Percentiles rank a stretch among this genome's conserved stretches.
These are phyloP conservation scores for Lupinus albus DNA, from an alignment of 306 rosid species.

Conservation along the genomic window DNA sequence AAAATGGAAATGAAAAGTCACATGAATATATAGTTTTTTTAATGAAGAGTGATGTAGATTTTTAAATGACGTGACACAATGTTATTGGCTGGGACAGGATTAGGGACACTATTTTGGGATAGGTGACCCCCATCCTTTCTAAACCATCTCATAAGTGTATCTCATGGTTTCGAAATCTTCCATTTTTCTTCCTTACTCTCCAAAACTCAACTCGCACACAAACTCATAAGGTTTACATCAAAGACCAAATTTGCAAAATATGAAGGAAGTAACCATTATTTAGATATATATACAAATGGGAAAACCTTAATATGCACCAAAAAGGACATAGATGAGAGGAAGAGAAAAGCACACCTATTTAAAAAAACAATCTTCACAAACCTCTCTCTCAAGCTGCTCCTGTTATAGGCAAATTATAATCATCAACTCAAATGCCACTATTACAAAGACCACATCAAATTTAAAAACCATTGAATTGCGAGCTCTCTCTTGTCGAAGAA, in stretches of 20 bases:
- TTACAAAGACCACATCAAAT: constrained; percentile 51
- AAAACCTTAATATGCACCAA: constrained; percentile 38
- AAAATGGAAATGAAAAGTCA: no score
- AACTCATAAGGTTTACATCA: no score
- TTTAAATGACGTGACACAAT: no score
- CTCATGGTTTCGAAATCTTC: no score
- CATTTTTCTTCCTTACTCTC: no score
- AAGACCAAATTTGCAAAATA: background rate
- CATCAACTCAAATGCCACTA: constrained; percentile 34
- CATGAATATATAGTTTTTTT: no score
- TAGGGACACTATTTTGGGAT: no score
- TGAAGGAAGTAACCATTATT: constrained; percentile 34
- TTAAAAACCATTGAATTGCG: constrained; percentile 55
- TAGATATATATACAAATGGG: constrained; percentile 43
- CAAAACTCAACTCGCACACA: no score
- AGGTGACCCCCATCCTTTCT: no score
- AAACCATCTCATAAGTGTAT: no score
- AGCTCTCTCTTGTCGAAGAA: constrained; percentile 57
- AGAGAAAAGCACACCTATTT: constrained; percentile 43
- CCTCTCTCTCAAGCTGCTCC: constrained; percentile 55
- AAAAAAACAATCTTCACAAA: constrained; percentile 48
- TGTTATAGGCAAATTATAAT: constrained; percentile 37
- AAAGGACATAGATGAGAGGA: constrained; percentile 31
- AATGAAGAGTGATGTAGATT: no score
- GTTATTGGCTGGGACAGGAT: no score